phyloP scores from a whole-genome alignment of 2,329 filamentous ascomycete genomes.

The Colletotrichum sp. region DNA sequence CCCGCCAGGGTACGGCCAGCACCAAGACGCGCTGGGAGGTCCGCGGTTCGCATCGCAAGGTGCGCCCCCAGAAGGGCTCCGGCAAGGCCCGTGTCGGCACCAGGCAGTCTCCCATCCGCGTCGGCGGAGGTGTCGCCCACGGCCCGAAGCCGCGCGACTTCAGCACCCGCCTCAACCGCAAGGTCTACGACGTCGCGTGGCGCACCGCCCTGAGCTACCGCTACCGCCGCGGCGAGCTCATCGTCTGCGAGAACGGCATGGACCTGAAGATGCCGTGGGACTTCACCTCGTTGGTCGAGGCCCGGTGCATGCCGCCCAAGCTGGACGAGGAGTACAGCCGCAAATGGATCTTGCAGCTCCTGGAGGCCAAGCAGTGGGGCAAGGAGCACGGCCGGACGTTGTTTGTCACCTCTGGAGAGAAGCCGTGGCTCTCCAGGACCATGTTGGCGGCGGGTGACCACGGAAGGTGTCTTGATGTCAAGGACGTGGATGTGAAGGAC shows the following conservation, averaged over 20 bases:
- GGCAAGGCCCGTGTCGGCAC: conserved; percentile 81
- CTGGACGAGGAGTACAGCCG: conserved; percentile 62
- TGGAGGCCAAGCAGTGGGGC: conserved; percentile 75
- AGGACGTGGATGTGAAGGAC: conserved; percentile 96
- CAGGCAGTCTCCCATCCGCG: conserved; percentile 80
- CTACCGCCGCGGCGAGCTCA: conserved; percentile 83
- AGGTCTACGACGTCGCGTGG: conserved; percentile 96
- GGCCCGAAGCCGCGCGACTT: conserved; percentile 96
- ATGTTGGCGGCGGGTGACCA: conserved; percentile 69
- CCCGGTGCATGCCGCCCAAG: conserved; percentile 47
- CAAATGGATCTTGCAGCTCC: conserved; percentile 69
- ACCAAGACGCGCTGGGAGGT: conserved; percentile 85
- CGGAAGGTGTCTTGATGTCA: conserved; percentile 70
- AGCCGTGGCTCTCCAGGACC: conserved; percentile 69
- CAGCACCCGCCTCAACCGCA: conserved; percentile 78
- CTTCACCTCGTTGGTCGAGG: conserved; percentile 45
- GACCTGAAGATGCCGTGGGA: conserved; percentile 65
- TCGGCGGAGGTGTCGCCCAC: conserved; percentile 85
- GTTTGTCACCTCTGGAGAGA: conserved; percentile 69
- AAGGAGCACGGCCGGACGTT: conserved; percentile 71
- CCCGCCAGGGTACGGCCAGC: conserved; percentile 84
- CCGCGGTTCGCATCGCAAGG: conserved; percentile 80
- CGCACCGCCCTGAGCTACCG: conserved; percentile 92
- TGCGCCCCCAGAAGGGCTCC: conserved; percentile 85
- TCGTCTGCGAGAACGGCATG: conserved; percentile 81